Percentiles rank a stretch among this genome's conserved stretches.
phyloP scores from a whole-genome alignment of 192 early-diverging fungal genomes.

The Obelidium mucronatum region DNA sequence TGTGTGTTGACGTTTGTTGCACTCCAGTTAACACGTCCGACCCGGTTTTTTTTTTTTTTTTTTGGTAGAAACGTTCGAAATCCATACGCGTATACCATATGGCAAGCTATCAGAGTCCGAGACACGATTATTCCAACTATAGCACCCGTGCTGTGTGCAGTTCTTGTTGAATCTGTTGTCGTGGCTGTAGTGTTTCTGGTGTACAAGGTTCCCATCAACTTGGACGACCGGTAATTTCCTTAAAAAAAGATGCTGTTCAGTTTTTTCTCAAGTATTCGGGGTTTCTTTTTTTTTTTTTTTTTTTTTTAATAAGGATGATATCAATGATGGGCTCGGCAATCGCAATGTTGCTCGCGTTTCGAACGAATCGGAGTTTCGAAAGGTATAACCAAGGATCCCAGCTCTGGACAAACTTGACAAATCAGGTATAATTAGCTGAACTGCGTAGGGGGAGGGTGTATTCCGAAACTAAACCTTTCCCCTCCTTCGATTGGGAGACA shows the following conservation, averaged over 20 bases:
- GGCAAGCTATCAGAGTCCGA: conserved; percentile 1
- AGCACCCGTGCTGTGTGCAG: conserved; percentile 15
- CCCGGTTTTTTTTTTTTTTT: neutral
- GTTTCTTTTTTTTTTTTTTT: neutral
- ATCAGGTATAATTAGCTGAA: conserved; percentile 46
- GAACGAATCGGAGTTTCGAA: conserved; percentile 75
- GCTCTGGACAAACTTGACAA: conserved; percentile 66
- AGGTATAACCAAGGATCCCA: conserved; percentile 85
- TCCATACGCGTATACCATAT: conserved; percentile 12
- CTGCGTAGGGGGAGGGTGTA: no score
- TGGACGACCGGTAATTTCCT: conserved; percentile 42
- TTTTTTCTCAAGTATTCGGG: neutral
- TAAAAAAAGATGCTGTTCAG: no score
- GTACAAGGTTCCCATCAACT: conserved; percentile 2
- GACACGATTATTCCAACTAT: conserved; percentile 33
- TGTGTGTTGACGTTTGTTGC: neutral
- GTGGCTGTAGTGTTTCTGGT: conserved; percentile 25
- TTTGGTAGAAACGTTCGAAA: neutral
- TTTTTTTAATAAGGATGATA: conserved; percentile 33
- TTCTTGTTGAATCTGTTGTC: conserved; percentile 11
- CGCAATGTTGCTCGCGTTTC: conserved; percentile 75
- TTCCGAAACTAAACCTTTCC: no score
- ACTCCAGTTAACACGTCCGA: neutral
- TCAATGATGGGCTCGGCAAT: conserved; percentile 44
- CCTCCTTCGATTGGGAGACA: conserved; percentile 47